Evolutionary conservation across 768 basidiomycete species (phyloP).

Genomic region (Guyanaporus albipodus): DNA sequence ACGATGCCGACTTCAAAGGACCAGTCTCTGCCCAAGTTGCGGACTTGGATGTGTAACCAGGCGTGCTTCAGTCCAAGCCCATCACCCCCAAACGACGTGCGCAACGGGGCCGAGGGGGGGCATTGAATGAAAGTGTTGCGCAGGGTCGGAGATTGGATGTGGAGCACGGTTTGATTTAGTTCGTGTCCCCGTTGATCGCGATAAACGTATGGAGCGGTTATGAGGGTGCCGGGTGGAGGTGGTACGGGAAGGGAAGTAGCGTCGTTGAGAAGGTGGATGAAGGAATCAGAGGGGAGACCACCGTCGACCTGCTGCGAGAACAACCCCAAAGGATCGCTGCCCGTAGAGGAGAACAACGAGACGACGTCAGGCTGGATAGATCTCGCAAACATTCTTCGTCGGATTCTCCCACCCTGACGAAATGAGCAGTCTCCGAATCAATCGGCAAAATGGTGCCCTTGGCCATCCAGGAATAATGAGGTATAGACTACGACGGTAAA

Average conservation of each 20-base stretch:
- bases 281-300: constrained; percentile 56
- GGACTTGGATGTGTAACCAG: constrained; percentile 75
- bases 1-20: constrained; percentile 72
- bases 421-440: constrained; percentile 13
- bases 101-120: constrained; percentile 38
- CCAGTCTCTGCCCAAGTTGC: constrained; percentile 65
- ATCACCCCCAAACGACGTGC: constrained; percentile 7
- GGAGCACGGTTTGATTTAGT: constrained; percentile 66
- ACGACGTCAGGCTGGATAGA: constrained; percentile 58
- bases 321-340: constrained; percentile 55
- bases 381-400: constrained; percentile 46
- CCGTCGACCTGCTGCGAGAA: constrained; percentile 49
- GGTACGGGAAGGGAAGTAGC: constrained; percentile 46
- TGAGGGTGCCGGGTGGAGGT: constrained; percentile 41
- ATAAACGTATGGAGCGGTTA: constrained; percentile 37
- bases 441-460: no score
- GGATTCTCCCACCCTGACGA: constrained; percentile 19
- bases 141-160: constrained; percentile 75
- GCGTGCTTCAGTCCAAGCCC: constrained; percentile 61
- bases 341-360: constrained; percentile 75
- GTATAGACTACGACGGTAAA: constrained; percentile 14
- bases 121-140: constrained; percentile 64
- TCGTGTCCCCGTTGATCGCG: constrained; percentile 29
- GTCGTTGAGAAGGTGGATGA: constrained; percentile 62
- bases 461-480: constrained; percentile 1